phyloP scores from a whole-genome alignment of 2,329 filamentous ascomycete genomes.

The Incumbomyces delicatus region DNA sequence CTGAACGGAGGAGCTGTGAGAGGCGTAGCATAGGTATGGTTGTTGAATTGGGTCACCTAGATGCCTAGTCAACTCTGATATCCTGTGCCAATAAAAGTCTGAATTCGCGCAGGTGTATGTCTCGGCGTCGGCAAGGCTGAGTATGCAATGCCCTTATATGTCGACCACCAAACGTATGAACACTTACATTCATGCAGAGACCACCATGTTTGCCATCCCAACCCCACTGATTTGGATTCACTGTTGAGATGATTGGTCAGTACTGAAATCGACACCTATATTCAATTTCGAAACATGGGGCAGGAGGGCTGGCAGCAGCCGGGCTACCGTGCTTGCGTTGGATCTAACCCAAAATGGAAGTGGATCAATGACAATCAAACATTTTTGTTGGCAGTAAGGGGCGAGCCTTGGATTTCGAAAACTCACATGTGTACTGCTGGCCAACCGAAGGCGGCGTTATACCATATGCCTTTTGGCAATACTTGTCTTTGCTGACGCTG shows the following conservation, averaged over 20 bases:
- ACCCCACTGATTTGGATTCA: constrained; percentile 49
- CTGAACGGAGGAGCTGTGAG: constrained; percentile 41
- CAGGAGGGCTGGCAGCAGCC: too few relatives aligned
- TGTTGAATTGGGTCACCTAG: constrained; percentile 42
- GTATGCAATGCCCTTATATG: too few relatives aligned
- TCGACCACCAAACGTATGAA: too few relatives aligned
- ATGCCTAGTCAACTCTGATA: neutral
- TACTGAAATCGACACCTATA: neutral
- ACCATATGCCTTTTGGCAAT: constrained; percentile 39
- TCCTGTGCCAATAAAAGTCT: neutral
- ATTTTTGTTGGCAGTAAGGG: too few relatives aligned
- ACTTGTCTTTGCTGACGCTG: constrained; percentile 26
- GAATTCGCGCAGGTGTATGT: too few relatives aligned
- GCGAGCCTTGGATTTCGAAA: neutral
- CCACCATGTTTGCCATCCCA: constrained; percentile 29
- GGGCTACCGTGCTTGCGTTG: too few relatives aligned
- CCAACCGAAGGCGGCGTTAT: constrained; percentile 35
- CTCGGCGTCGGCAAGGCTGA: too few relatives aligned
- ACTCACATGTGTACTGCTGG: constrained; percentile 41
- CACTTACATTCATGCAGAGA: constrained; percentile 47
- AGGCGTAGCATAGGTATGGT: constrained; percentile 41
- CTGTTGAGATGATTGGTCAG: constrained; percentile 25
- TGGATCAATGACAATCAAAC: too few relatives aligned
- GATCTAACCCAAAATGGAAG: too few relatives aligned
- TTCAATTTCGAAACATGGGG: too few relatives aligned